Evolutionary conservation across 495 filamentous ascomycete species (phyloP).

Genomic region (Hypoxylon trugodes): DNA sequence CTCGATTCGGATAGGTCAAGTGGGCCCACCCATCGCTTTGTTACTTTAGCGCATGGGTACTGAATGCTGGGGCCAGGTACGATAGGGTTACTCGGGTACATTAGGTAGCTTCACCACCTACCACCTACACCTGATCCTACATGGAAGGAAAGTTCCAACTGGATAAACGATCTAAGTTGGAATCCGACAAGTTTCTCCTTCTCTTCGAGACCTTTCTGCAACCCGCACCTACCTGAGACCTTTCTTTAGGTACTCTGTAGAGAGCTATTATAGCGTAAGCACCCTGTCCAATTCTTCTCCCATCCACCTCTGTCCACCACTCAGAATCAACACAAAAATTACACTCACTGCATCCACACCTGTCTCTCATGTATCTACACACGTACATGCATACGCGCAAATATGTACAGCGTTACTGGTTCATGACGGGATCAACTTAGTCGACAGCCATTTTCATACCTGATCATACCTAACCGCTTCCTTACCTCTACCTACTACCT

Average conservation of each 20-base stretch:
- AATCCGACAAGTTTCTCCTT: conserved; percentile 16
- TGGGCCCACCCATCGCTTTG: conserved; percentile 26
- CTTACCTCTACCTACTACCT: not conserved
- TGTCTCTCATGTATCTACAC: conserved; percentile 7
- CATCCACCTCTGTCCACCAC: conserved; percentile 20
- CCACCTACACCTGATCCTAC: no score
- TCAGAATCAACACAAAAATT: conserved; percentile 9
- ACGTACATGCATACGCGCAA: not conserved
- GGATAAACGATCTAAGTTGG: conserved; percentile 10
- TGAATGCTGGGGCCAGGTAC: conserved; percentile 15
- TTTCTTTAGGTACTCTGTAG: conserved; percentile 28
- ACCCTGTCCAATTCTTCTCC: conserved; percentile 11
- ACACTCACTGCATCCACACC: conserved; percentile 19
- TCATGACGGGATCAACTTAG: conserved; percentile 31
- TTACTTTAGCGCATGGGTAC: conserved; percentile 15
- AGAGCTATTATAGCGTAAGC: conserved; percentile 20
- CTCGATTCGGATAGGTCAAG: conserved; percentile 28
- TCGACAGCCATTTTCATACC: conserved; percentile 28
- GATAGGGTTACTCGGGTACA: conserved; percentile 8
- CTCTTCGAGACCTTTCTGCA: conserved; percentile 32
- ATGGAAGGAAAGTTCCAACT: conserved; percentile 9
- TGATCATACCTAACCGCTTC: conserved; percentile 33
- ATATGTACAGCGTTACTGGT: conserved; percentile 19
- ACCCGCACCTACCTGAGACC: conserved; percentile 32
- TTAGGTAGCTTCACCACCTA: not conserved